Evolutionary conservation across 2,329 filamentous ascomycete species (phyloP), one percentile per base, ranked within the genome.

Genomic region (Epichloe amarillans): DNA sequence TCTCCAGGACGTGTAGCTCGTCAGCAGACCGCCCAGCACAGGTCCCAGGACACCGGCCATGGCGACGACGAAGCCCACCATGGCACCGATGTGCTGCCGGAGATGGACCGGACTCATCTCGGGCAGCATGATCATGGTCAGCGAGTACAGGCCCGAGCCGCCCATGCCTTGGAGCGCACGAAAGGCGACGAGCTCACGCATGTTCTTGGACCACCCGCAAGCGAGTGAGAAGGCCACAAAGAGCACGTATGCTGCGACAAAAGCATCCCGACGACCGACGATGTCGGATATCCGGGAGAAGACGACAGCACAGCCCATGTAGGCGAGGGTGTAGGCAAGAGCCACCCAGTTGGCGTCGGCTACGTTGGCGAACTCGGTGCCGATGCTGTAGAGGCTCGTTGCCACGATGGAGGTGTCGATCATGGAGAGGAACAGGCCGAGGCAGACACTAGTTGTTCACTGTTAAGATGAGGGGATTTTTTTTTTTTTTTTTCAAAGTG

Each of bases 391-490:
- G 10, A 82, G 62, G 43, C 74, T 75, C 12, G 78, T 81, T 1
- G 78, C 76, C 1, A 82, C 74, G 38, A 82, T 80, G 3, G 77
- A 77, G 1, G 74, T 72, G 60, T 82, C 78, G n/a, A 80, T 61
- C 57, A 80, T 72, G 30, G 79, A 75, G 46, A 82, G 69, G 49
- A 80, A 77, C 1, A 82, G 67, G 3, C 77, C 77, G 5, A 74
- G 62, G 19, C 67, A 72, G 14, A 77, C 62, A 15, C 74, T 79
- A 30, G 38, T 49, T 19, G 11, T 14, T 17, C 17, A 23, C 17
- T 42, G 19, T 21, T 21, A 21, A 21, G 40, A n/a, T 10, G 15
- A 17, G 8, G 40, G 14, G 1, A 2, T 23, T 23, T 6, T n/a
- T n/a, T n/a, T n/a, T n/a, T n/a, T n/a, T n/a, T 23, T 23, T n/a